Evolutionary conservation across 2,329 filamentous ascomycete genomes (phyloP).

Genomic region (Hymenoscyphus salicellus): DNA sequence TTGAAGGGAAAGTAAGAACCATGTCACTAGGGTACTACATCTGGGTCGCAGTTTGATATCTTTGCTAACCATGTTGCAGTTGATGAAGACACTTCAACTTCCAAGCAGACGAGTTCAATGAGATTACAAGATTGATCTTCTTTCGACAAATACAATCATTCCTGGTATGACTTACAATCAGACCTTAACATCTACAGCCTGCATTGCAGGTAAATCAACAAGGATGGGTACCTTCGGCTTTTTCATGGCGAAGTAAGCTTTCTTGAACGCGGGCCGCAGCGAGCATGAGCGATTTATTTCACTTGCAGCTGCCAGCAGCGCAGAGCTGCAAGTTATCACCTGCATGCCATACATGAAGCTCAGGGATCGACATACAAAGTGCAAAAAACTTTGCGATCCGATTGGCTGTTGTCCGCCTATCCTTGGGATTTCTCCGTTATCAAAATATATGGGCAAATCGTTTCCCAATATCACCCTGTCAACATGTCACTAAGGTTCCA

Average conservation of each 20-base stretch:
- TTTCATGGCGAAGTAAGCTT: neutral
- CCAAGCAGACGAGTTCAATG: too few relatives aligned
- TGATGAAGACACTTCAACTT: too few relatives aligned
- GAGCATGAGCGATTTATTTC: neutral
- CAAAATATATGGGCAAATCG: neutral
- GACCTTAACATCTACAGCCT: neutral
- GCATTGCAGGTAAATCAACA: neutral
- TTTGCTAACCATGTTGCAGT: too few relatives aligned
- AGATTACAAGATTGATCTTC: neutral
- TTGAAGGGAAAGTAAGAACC: neutral
- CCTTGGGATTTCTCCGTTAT: neutral
- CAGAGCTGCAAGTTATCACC: neutral
- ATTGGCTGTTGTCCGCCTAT: neutral
- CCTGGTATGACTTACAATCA: neutral
- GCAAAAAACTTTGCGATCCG: neutral
- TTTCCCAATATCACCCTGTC: neutral
- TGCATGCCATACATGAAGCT: neutral
- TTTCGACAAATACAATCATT: neutral
- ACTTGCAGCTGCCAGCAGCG: neutral
- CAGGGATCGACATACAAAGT: neutral
- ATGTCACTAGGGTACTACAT: too few relatives aligned
- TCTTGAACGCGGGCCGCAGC: neutral
- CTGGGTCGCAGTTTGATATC: too few relatives aligned
- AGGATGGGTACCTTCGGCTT: neutral
- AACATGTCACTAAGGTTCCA: neutral